phyloP scores from a whole-genome alignment of 768 basidiomycete genomes.

The Russula griseocarnosa region DNA sequence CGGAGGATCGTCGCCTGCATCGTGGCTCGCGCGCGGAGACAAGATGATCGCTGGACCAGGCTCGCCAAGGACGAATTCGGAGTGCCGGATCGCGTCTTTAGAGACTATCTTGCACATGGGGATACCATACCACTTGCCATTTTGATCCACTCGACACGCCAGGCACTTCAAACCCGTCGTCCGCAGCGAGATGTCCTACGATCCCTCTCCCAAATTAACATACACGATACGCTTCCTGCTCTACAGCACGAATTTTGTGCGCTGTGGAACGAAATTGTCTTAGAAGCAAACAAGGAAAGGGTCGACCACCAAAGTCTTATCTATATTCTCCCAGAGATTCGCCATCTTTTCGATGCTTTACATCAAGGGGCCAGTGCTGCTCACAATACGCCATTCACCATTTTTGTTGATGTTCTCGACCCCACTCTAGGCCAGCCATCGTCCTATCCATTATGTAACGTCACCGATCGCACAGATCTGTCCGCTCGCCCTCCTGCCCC shows the following conservation, averaged over 20 bases:
- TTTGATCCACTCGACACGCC: background rate
- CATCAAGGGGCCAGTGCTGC: background rate
- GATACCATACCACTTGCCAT: slow-evolving; percentile 4
- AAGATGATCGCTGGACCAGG: background rate
- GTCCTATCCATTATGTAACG: background rate
- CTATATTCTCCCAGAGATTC: background rate
- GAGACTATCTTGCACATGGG: background rate
- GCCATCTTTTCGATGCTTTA: background rate
- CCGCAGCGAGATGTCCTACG: background rate
- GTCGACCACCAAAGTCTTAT: background rate
- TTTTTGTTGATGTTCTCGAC: background rate
- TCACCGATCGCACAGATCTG: background rate
- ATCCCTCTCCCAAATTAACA: background rate
- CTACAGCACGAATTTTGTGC: background rate
- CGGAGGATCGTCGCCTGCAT: background rate
- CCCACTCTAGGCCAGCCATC: background rate
- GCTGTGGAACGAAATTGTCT: background rate
- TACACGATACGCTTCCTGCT: background rate
- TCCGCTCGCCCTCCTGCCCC: too few species aligned
- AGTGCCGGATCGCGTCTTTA: background rate
- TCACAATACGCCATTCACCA: background rate
- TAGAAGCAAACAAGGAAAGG: background rate
- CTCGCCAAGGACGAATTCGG: background rate
- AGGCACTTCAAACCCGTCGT: background rate
- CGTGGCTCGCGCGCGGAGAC: background rate